phyloP scores from a whole-genome alignment of 257 asterid species.

The Gentiana macrophylla region DNA sequence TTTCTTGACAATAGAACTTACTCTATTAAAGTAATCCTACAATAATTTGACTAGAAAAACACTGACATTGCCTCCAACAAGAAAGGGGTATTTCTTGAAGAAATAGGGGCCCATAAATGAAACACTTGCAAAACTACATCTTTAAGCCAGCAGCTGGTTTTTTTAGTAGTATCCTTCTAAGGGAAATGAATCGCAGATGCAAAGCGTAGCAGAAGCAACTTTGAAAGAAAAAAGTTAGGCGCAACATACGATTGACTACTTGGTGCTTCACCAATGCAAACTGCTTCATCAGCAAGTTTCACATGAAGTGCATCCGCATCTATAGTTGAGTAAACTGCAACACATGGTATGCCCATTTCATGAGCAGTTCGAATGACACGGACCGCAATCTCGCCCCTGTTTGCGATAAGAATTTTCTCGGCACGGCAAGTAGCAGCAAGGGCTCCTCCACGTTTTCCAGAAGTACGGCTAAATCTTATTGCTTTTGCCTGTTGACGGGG shows the following conservation, averaged over 20 bases:
- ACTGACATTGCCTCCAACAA: no score
- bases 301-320: conserved; percentile 98
- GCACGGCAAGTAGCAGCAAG: conserved; percentile 50
- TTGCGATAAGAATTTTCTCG: conserved; percentile 88
- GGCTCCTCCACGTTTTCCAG: conserved; percentile 58
- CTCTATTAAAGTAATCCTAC: no score
- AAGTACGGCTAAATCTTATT: conserved; percentile 30
- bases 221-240: neutral
- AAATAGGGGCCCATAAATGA: no score
- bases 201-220: no score
- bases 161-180: no score
- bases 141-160: no score
- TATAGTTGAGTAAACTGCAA: conserved; percentile 92
- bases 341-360: conserved; percentile 99
- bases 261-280: conserved; percentile 99
- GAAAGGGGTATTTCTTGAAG: no score
- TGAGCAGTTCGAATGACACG: conserved; percentile 97
- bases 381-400: conserved; percentile 98
- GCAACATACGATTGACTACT: conserved; percentile 91
- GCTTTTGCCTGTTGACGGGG: conserved; percentile 46
- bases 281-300: conserved; percentile 93
- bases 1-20: no score
- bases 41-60: no score
- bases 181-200: no score
- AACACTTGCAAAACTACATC: no score